Conservation (phyloP, 257 asterid species). For the Nicotiana otophora region DNA sequence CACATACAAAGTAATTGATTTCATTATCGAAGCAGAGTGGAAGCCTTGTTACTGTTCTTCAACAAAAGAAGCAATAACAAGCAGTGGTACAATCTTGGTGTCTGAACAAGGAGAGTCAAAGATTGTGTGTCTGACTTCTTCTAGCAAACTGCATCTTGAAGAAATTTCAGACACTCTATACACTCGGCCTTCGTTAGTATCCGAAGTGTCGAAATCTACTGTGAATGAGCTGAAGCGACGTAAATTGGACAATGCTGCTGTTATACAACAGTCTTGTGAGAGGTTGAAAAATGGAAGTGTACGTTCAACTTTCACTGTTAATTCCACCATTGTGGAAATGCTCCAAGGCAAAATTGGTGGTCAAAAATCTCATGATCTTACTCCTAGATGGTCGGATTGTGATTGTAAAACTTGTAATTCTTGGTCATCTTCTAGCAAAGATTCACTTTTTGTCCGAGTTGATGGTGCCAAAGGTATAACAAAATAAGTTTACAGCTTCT, state of each 20-base stretch:
- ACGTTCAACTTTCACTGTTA: conserved; percentile 42
- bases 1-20: conserved; percentile 50
- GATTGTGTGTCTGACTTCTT: conserved; percentile 48
- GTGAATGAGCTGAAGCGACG: conserved; percentile 33
- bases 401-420: conserved; percentile 71
- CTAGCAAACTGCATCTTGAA: conserved; percentile 59
- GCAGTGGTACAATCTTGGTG: conserved; percentile 55
- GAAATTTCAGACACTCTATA: conserved; percentile 89
- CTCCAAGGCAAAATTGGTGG: conserved; percentile 53
- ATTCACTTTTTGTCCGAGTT: conserved; percentile 58
- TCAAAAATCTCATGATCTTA: conserved; percentile 19
- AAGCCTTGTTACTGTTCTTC: conserved; percentile 80
- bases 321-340: conserved; percentile 71
- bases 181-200: conserved; percentile 52
- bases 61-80: conserved; percentile 35
- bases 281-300: conserved; percentile 15
- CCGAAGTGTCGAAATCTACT: conserved; percentile 51
- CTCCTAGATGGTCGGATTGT: conserved; percentile 91
- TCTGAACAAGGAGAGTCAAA: conserved; percentile 70
- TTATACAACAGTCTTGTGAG: conserved; percentile 5
- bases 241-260: conserved; percentile 16
- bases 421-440: conserved; percentile 50
- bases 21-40: conserved; percentile 75
- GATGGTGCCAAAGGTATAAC: conserved; percentile 63
- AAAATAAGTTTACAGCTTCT: not conserved